These are phyloP conservation scores for Pythium dissimile DNA, from an alignment of 352 stramenopile genomes.

Conservation along the genomic window DNA sequence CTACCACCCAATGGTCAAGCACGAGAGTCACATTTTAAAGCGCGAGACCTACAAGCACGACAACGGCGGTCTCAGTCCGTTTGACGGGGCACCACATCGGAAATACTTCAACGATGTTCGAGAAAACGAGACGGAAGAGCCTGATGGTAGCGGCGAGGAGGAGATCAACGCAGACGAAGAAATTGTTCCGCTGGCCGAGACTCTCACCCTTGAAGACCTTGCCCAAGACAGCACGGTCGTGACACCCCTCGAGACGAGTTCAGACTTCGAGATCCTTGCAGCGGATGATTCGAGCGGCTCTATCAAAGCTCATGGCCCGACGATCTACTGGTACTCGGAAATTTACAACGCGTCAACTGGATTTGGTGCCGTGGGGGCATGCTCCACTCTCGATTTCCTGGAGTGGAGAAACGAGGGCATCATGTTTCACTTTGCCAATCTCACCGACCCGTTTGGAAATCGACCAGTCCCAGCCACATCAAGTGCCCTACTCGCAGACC, in stretches of 20 bases:
- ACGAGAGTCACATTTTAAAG: conserved; percentile 82
- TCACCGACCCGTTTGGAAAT: conserved; percentile 88
- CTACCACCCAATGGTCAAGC: conserved; percentile 72
- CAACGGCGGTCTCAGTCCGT: conserved; percentile 68
- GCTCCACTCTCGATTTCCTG: conserved; percentile 90
- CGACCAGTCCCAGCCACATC: background rate
- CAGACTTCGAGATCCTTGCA: conserved; percentile 32
- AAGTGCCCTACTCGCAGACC: conserved; percentile 60
- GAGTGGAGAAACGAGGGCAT: conserved; percentile 94
- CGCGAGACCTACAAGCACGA: conserved; percentile 78
- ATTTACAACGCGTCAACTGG: conserved; percentile 33
- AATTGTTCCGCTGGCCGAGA: conserved; percentile 46
- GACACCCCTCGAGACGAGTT: conserved; percentile 48
- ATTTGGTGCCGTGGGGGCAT: conserved; percentile 87
- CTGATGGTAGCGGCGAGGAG: conserved; percentile 41
- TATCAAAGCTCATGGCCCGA: conserved; percentile 9
- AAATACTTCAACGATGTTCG: conserved; percentile 76
- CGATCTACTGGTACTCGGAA: conserved; percentile 79
- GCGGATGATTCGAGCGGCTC: conserved; percentile 5
- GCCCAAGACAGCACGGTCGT: conserved; percentile 54
- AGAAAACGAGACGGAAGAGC: conserved; percentile 42
- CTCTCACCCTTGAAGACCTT: conserved; percentile 44
- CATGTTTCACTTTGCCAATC: conserved; percentile 92
- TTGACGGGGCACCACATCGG: conserved; percentile 84
- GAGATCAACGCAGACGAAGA: conserved; percentile 32